Evolutionary conservation across 371 early-diverging fungal genomes (phyloP).

Genomic region (Modicella reniformis): DNA sequence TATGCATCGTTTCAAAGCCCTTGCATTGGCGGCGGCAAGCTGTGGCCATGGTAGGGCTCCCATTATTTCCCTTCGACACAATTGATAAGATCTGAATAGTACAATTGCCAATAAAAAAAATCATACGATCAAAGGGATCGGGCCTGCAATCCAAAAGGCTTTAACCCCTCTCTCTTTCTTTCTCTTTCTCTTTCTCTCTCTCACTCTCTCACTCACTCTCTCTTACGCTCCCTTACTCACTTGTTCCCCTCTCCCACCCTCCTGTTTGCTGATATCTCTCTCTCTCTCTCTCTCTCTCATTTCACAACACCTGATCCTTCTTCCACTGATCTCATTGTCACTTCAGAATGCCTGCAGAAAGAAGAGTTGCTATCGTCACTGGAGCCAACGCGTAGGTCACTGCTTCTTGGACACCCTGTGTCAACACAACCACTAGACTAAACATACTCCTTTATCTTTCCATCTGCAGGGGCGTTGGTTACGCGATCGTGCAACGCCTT

Average conservation of each 20-base stretch:
- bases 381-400: constrained; percentile 65
- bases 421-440: too few relatives aligned
- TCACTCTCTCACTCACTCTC: background rate
- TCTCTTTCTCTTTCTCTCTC: background rate
- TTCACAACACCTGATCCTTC: background rate
- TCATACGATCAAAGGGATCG: background rate
- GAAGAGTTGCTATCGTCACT: constrained; percentile 65
- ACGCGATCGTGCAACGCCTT: constrained; percentile 75
- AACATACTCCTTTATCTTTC: background rate
- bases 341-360: constrained; percentile 1
- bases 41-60: too few relatives aligned
- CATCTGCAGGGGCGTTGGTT: constrained; percentile 75
- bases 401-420: background rate
- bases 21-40: too few relatives aligned
- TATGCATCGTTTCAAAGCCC: too few relatives aligned
- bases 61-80: too few relatives aligned
- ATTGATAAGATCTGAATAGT: too few relatives aligned
- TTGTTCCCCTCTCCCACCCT: background rate
- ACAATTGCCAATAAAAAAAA: background rate
- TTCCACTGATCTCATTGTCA: too few relatives aligned
- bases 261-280: too few relatives aligned
- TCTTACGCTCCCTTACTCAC: too few relatives aligned
- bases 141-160: too few relatives aligned
- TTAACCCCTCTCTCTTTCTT: background rate
- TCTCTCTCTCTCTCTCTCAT: background rate